Base-by-base conservation (phyloP, 2,329 filamentous ascomycete genomes). In the Calonectria crousiana region DNA sequence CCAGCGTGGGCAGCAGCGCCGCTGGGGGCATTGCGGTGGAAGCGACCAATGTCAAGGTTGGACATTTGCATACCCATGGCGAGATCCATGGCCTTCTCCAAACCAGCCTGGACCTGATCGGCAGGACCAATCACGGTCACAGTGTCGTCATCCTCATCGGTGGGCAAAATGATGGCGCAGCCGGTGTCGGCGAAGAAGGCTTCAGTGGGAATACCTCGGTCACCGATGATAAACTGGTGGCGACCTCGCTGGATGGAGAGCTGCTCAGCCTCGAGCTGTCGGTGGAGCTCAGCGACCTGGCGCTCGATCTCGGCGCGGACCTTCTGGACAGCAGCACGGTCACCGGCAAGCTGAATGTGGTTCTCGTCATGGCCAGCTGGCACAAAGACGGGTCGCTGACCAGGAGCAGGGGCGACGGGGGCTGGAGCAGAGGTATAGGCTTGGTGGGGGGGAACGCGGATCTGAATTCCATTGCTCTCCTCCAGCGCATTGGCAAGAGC, bases 151-250 rank as follows among this genome's bases (percentile, higher is more conserved):
- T 97, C 94, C 68, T 95, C 92, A 30, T 93, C 92, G 32, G 89
- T 89, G 10, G 95, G 96, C 58, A 98, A 86, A 72, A 98, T 91
- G 74, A 98, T 93, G 53, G 94, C 92, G 85, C 97, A 99, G 76
- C 96, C 96, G 72, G 97, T 98, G 81, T 98, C 92, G 58, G 93
- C 90, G 77, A 98, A 92, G 88, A 99, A 98, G 58, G 98, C 92
- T 72, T 98, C 92, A 41, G 95, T 89, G 23, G 95, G 92, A 75
- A 94, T 90, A 75, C 95, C 95, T 75, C 93, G 91, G 75, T 96
- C 93, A 67, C 96, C 96, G 76, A 98, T 93, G 82, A 99, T 97
- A 88, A 98, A 98, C 84, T 98, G 96, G 84, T 98, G 97, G 67
- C 95, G 93, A 64, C 95, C 95, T 75, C 93, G 93, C 84, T 96